Evolutionary conservation across 2,329 filamentous ascomycete genomes (phyloP), one percentile per base, ranked within the genome.

Genomic region (Aureobasidium sp.): DNA sequence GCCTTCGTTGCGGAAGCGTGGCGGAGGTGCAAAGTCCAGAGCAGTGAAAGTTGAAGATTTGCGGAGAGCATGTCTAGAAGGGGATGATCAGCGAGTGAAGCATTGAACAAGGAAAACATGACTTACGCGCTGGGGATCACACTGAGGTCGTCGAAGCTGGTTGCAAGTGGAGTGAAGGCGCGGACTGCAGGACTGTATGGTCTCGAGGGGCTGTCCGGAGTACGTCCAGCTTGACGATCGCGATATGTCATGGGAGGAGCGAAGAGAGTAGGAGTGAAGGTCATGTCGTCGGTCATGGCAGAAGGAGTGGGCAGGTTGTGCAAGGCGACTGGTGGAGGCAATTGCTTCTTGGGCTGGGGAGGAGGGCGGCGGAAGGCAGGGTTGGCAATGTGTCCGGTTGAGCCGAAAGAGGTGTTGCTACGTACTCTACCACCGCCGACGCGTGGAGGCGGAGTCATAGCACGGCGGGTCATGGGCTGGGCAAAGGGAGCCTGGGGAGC

Each of bases 371-470:
- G 40, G 32, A 50, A 41, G 32, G 54, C 39, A 45, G 27, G 53
- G 57, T 42, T 21, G 64, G 64, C 5, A 57, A 74, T 61, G 29
- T 69, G 70, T 45, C 71, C 71, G 41, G 59, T 53, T 25, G 78
- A 75, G 38, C 51, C 61, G 24, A 64, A 63, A 5, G 64, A 70
- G 45, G 80, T 81, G n/a, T 71, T 70, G 54, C 69, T 64, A 22
- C 44, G 66, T 61, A 52, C 75, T 73, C 72, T 69, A 45, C 65
- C 68, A 40, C 70, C 68, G 47, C 81, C 80, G 55, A 79, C 81
- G 53, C 79, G 77, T 59, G 91, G 90, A 16, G 91, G 91, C 49
- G 91, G 91, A 17, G 91, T 97, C 91, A 97, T 96, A 49, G 91
- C 91, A 63, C 91, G 87, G 62, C 91, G 87, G 58, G 82, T 84